phyloP scores from a whole-genome alignment of 495 filamentous ascomycete species.

The Aspergillus haitiensis region DNA sequence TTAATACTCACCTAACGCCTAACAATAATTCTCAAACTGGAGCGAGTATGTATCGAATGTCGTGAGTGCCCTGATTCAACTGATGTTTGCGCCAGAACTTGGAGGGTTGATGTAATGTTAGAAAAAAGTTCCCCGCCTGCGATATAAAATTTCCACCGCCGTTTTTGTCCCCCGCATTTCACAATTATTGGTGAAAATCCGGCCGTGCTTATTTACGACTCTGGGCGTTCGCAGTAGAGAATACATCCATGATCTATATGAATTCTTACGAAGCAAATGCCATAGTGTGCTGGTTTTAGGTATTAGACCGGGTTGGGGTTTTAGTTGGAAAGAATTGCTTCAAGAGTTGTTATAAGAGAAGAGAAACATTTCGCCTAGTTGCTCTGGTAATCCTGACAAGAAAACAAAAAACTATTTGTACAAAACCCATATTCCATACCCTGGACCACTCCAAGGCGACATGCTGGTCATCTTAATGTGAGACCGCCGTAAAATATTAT shows the following conservation, averaged over 20 bases:
- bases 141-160: constrained; percentile 35
- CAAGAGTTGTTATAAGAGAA: constrained; percentile 33
- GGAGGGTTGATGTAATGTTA: background rate
- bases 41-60: too few relatives aligned
- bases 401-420: constrained; percentile 45
- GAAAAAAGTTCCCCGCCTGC: constrained; percentile 17
- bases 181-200: background rate
- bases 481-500: constrained; percentile 18
- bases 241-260: background rate
- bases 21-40: too few relatives aligned
- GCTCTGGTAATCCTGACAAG: constrained; percentile 29
- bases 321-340: constrained; percentile 2
- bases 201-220: background rate
- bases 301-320: background rate
- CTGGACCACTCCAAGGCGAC: constrained; percentile 23
- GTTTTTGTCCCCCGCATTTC: constrained; percentile 35
- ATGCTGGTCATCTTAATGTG: constrained; percentile 5
- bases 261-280: background rate
- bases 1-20: too few relatives aligned
- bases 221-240: too few relatives aligned
- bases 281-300: background rate
- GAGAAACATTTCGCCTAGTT: constrained; percentile 40
- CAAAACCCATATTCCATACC: constrained; percentile 35
- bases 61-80: too few relatives aligned
- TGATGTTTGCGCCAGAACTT: too few relatives aligned